Base-by-base conservation (phyloP, 129 eudicot species). In the Escallonia rubra region DNA sequence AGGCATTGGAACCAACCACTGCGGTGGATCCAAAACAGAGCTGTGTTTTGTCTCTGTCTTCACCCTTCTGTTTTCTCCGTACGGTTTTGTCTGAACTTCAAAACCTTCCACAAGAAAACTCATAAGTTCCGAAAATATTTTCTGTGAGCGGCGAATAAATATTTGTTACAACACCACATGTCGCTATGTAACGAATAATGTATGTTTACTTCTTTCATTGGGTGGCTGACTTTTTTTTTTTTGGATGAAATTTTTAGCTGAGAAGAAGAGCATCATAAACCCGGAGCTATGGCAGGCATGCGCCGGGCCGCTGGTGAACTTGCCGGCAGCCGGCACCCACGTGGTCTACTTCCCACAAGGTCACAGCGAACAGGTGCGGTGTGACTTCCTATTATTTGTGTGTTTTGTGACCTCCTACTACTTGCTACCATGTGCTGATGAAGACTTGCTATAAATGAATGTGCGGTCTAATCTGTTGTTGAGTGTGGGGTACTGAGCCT, bases 261-360 rank as follows among this genome's bases (percentile, higher is more conserved):
- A 85, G 86, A 88, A 91, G 77, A 91, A 88, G 77, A 82, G 80
- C 39, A 72, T 83, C 66, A 80, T 80, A 13, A 91, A 91, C 63
- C 76, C 74, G 42, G 98, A 91, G 81, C 86, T 91, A 82, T 91
- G 98, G 98, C 98, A 91, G 60, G 86, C 96, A 16, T 91, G 98
- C 63, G 96, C 98, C 77, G 98, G 98, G 46, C 98, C 98, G 44
- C 86, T 91, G 82, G 95, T 83, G 63, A 85, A 79, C 87, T 74
- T 91, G 69, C 98, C 98, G 77, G 94, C 87, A 3, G 95, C 96
- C 59, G 96, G 98, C 72, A 88, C 94, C 77, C 95, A 91, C 71
- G 96, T 91, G 41, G 97, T 91, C 59, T 91, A 91, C 77, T 91
- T 91, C 63, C 97, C 97, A 47, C 98, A 91, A 82, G 98, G 98